Conservation (phyloP, 257 asterid genomes). For the Solanum habrochaites region DNA sequence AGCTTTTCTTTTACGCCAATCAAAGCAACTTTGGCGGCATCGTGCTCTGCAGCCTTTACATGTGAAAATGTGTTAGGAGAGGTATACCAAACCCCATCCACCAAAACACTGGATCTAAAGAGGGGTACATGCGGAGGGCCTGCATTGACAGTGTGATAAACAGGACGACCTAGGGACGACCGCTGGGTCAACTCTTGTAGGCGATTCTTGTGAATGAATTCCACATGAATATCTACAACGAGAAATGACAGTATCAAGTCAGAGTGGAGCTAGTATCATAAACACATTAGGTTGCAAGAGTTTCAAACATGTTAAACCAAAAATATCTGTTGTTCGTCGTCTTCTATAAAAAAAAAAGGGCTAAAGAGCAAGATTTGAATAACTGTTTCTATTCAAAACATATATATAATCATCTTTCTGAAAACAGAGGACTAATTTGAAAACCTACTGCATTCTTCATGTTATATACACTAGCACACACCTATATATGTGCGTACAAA, state of each 20-base stretch:
- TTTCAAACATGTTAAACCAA: neutral
- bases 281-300: neutral
- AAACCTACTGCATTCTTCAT: neutral
- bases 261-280: neutral
- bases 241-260: neutral
- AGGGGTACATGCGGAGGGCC: constrained; percentile 17
- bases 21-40: constrained; percentile 43
- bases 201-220: neutral
- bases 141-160: constrained; percentile 5
- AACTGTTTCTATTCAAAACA: neutral
- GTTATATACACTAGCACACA: neutral
- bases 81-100: constrained; percentile 20
- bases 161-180: constrained; percentile 1
- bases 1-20: constrained; percentile 12
- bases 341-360: neutral
- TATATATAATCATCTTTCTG: neutral
- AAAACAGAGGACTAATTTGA: neutral
- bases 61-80: constrained; percentile 18
- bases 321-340: neutral
- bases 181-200: constrained; percentile 18
- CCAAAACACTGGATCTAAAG: constrained; percentile 29
- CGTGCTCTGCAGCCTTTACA: constrained; percentile 39
- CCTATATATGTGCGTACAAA: neutral
- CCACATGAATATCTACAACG: neutral
- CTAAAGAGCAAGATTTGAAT: neutral